These are phyloP conservation scores for Lipomyces anomalus DNA, from an alignment of 805 yeast genomes.

Conservation along the genomic window DNA sequence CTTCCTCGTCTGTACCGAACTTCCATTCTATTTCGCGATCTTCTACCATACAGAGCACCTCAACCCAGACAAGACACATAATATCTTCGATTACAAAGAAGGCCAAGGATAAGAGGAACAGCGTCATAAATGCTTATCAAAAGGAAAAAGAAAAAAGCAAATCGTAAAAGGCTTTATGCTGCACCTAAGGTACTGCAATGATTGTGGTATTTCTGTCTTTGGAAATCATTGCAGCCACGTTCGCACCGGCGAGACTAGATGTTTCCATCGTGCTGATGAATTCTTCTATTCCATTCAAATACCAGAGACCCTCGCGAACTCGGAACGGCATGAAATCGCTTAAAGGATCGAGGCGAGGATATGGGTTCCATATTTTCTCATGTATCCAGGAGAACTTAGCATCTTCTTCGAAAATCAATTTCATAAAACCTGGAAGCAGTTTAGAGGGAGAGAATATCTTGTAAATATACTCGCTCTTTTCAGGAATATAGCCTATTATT, in stretches of 20 bases:
- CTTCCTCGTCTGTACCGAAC: too few species aligned
- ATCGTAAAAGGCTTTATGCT: background rate
- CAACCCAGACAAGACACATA: background rate
- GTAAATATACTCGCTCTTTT: conserved; percentile 35
- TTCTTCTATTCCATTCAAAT: conserved; percentile 42
- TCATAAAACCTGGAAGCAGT: conserved; percentile 24
- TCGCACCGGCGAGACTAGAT: conserved; percentile 45
- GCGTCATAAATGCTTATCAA: background rate
- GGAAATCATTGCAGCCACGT: conserved; percentile 42
- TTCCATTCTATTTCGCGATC: too few species aligned
- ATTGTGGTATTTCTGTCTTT: conserved; percentile 11
- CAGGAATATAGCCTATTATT: conserved; percentile 30
- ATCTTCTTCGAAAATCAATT: conserved; percentile 27
- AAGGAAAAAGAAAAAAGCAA: background rate
- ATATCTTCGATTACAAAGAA: background rate
- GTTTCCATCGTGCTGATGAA: conserved; percentile 52
- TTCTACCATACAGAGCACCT: too few species aligned
- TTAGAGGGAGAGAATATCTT: conserved; percentile 38
- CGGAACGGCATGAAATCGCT: conserved; percentile 31
- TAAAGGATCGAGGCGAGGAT: conserved; percentile 39
- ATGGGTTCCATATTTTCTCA: conserved; percentile 41
- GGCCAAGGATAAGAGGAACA: background rate
- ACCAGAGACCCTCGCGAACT: conserved; percentile 36
- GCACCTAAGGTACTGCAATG: conserved; percentile 11
- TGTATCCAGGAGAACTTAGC: conserved; percentile 28